phyloP scores from a whole-genome alignment of 2,329 filamentous ascomycete genomes.

The Neofusicoccum parvum region DNA sequence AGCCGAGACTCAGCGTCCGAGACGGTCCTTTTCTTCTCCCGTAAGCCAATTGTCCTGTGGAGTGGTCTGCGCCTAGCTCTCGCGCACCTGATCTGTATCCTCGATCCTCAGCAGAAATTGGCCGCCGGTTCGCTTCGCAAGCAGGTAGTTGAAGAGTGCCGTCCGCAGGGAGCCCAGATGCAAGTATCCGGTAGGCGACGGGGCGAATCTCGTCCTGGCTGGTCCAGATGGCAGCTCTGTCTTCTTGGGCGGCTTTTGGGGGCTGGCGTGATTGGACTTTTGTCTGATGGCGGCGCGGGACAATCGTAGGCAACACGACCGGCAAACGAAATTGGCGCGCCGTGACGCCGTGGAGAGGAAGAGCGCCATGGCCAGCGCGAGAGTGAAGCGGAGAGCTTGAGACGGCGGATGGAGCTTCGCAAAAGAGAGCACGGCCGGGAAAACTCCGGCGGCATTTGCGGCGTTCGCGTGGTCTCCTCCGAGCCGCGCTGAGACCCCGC shows the following conservation, averaged over 20 bases:
- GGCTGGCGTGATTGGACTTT: background rate
- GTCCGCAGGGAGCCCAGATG: conserved; percentile 91
- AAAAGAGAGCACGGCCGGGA: background rate
- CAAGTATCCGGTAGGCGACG: conserved; percentile 90
- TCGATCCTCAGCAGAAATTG: conserved; percentile 91
- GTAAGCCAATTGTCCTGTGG: conserved; percentile 35
- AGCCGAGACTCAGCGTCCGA: conserved; percentile 76
- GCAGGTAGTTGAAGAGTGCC: conserved; percentile 90
- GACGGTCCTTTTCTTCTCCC: conserved; percentile 73
- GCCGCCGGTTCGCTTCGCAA: conserved; percentile 84
- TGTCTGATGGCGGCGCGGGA: background rate
- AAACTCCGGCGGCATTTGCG: background rate
- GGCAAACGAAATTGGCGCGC: conserved; percentile 12
- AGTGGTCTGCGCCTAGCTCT: background rate
- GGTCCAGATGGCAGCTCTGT: conserved; percentile 13
- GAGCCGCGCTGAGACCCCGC: background rate
- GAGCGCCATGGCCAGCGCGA: background rate
- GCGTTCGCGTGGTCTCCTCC: background rate
- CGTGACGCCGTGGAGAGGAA: background rate
- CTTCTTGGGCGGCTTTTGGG: conserved; percentile 3
- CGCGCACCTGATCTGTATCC: conserved; percentile 82
- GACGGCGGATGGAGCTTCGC: background rate
- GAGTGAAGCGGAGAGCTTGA: background rate
- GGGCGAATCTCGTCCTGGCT: conserved; percentile 84
- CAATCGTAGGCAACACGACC: background rate